These are phyloP conservation scores for Chlorella sp. DNA, from an alignment of 139 green algal species.

Conservation along the genomic window DNA sequence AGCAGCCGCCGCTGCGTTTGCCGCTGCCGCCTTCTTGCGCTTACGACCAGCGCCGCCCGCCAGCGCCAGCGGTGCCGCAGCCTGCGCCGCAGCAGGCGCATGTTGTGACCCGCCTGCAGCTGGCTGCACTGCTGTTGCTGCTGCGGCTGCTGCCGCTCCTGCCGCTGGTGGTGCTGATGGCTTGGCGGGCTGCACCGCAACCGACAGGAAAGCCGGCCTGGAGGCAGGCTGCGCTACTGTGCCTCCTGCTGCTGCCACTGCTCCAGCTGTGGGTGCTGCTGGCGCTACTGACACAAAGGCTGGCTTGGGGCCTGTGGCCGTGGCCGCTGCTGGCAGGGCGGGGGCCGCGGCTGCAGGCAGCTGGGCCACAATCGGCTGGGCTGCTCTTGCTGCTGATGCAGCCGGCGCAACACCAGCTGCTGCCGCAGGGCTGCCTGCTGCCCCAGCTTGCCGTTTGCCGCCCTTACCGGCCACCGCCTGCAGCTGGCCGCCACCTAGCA, in stretches of 20 bases:
- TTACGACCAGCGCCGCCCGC: background rate
- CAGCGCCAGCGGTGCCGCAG: background rate
- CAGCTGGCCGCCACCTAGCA: background rate
- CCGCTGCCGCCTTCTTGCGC: background rate
- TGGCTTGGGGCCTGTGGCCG: background rate
- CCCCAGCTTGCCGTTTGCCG: background rate
- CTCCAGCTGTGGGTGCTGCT: background rate
- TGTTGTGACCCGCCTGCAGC: background rate
- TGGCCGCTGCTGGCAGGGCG: background rate
- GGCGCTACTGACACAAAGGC: background rate
- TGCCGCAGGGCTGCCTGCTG: background rate
- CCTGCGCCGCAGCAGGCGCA: background rate
- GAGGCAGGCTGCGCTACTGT: background rate
- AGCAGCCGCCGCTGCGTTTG: background rate
- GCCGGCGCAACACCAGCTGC: background rate
- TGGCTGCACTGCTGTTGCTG: background rate
- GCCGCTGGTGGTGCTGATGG: too few species aligned
- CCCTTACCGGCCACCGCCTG: background rate
- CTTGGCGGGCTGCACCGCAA: too few species aligned
- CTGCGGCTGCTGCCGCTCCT: too few species aligned
- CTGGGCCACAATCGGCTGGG: background rate
- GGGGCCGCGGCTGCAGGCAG: background rate
- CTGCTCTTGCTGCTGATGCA: background rate
- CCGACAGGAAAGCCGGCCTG: background rate
- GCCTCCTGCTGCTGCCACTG: background rate